A percentile compares a stretch with the other conserved stretches of the same genome.
These are phyloP conservation scores for Metschnikowia koreensis DNA, from an alignment of 805 yeast species.

Conservation along the genomic window DNA sequence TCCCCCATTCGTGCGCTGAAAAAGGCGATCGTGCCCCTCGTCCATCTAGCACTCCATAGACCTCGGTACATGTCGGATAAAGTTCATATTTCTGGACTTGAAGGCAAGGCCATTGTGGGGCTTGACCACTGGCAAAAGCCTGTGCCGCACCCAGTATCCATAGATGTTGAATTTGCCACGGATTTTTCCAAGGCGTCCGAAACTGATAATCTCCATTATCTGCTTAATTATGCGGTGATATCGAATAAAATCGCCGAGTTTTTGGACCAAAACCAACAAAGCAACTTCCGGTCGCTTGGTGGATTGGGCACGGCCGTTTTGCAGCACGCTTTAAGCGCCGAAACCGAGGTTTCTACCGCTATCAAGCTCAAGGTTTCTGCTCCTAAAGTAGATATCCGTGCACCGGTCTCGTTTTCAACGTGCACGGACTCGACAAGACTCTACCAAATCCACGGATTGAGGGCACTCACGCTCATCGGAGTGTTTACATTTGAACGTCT, in stretches of 20 bases:
- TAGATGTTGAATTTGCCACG: constrained; percentile 61
- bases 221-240: constrained; percentile 86
- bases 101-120: constrained; percentile 63
- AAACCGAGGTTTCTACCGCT: constrained; percentile 45
- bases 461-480: constrained; percentile 78
- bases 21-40: constrained; percentile 12
- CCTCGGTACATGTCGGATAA: constrained; percentile 27
- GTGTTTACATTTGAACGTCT: constrained; percentile 88
- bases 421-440: constrained; percentile 18
- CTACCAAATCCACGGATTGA: constrained; percentile 48
- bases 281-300: constrained; percentile 42
- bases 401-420: constrained; percentile 24
- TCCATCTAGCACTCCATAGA: constrained; percentile 2
- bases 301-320: constrained; percentile 48
- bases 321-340: constrained; percentile 40
- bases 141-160: constrained; percentile 61
- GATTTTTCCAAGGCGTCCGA: constrained; percentile 72
- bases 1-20: constrained; percentile 5
- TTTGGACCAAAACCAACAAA: constrained; percentile 42
- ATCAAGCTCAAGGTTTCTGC: constrained; percentile 43
- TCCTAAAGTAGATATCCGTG: constrained; percentile 58
- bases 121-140: constrained; percentile 73
- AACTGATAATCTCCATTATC: constrained; percentile 75
- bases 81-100: constrained; percentile 54
- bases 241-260: constrained; percentile 59